Conservation (phyloP, 169 alveolate genomes). For the Plasmodium berghei region DNA sequence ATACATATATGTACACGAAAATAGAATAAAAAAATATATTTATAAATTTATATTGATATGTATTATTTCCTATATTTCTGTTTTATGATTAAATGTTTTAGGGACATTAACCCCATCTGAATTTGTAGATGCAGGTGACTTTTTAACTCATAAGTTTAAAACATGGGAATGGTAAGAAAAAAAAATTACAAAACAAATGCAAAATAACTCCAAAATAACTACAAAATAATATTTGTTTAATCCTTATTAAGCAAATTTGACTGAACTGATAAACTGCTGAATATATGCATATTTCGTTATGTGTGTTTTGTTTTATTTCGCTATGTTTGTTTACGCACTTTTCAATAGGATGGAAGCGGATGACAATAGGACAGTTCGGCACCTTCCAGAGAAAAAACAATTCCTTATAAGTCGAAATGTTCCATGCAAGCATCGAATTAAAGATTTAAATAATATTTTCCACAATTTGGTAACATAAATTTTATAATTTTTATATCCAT, state of each 20-base stretch:
- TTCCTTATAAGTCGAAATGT: slow-evolving; percentile 75
- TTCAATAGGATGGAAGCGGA: slow-evolving; percentile 69
- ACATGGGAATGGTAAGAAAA: slow-evolving; percentile 81
- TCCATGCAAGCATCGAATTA: slow-evolving; percentile 77
- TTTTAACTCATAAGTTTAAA: slow-evolving; percentile 76
- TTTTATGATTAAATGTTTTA: slow-evolving; percentile 9
- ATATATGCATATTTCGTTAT: background rate
- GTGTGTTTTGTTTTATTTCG: background rate
- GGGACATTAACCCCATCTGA: slow-evolving; percentile 80
- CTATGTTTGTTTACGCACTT: background rate
- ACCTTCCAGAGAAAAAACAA: slow-evolving; percentile 79
- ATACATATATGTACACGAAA: no score
- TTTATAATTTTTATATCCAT: background rate
- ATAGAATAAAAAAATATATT: no score
- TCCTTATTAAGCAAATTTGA: background rate
- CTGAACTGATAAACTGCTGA: no score
- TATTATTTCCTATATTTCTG: no score
- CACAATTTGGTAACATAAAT: slow-evolving; percentile 44
- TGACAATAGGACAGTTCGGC: slow-evolving; percentile 59
- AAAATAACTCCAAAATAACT: background rate
- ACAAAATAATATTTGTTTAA: background rate
- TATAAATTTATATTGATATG: no score
- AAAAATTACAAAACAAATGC: background rate
- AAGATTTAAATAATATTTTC: slow-evolving; percentile 62
- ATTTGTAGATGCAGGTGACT: slow-evolving; percentile 83